These are phyloP conservation scores for Metrosideros polymorpha DNA, from an alignment of 441 rosid genomes.

Conservation along the genomic window DNA sequence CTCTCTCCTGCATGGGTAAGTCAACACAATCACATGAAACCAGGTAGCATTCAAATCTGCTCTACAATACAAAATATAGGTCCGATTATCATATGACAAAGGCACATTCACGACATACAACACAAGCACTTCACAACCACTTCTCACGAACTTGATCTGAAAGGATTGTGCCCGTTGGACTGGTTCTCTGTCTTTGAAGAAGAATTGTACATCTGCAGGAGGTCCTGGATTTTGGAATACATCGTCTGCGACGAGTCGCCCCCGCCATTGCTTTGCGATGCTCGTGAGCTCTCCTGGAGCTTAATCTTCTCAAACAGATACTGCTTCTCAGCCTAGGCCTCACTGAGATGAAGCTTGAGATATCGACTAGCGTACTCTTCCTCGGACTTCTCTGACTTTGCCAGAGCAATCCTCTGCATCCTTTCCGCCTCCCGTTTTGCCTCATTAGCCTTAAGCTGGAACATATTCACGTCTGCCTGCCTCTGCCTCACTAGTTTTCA, in stretches of 20 bases:
- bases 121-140: background rate
- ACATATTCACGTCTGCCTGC: slow-evolving; percentile 97
- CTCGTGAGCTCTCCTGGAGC: slow-evolving; percentile 73
- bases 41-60: background rate
- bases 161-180: slow-evolving; percentile 27
- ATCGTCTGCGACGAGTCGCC: slow-evolving; percentile 62
- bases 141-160: background rate
- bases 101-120: background rate
- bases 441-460: slow-evolving; percentile 89
- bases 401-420: slow-evolving; percentile 81
- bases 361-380: slow-evolving; percentile 90
- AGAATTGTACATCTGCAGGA: slow-evolving; percentile 38
- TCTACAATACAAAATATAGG: background rate
- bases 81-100: background rate
- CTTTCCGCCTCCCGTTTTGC: slow-evolving; percentile 90
- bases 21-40: background rate
- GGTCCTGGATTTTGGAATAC: slow-evolving; percentile 54
- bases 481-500: slow-evolving; percentile 45
- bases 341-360: slow-evolving; percentile 79
- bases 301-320: slow-evolving; percentile 84
- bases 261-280: slow-evolving; percentile 41
- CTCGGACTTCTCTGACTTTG: slow-evolving; percentile 82
- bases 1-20: background rate
- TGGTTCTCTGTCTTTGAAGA: slow-evolving; percentile 39
- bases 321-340: slow-evolving; percentile 97